Base-by-base conservation (phyloP, 495 filamentous ascomycete genomes). In the Neurospora tetraspora region DNA sequence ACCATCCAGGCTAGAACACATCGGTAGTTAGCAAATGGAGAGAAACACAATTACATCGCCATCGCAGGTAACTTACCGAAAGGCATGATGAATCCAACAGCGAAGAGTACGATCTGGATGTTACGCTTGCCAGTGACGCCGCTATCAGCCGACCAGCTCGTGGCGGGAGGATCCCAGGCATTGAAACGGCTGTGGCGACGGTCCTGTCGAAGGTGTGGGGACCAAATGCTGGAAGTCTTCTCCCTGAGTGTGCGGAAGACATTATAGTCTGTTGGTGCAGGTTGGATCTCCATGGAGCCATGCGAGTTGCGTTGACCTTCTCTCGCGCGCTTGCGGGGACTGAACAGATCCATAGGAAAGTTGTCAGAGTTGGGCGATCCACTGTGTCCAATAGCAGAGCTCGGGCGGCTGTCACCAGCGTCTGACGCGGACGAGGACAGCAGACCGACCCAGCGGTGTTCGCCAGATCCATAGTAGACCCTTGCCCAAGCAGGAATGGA, bases 81-180 rank as follows among this genome's bases (percentile, higher is more conserved):
- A 18, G 96, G 95, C 76, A 94, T 90, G 70, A 97, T 81, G 77
- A 98, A 98, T 8, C 96, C 96, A 70, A 94, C 27, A 71, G 91
- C 90, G 80, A 99, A 99, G n/a, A 94, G 82, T 76, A 96, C 82
- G 18, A 98, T 88, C 81, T 99, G 96, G 42, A 89, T 81, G 80
- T 95, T 95, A 71, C 93, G 85, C 65, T 88, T 88, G 47, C 89
- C 91, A 76, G 91, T 84, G 6, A 89, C 70, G 12, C 89, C 77
- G 27, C 87, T 84, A 74, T 89, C 81, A 73, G 86, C 82, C 27
- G 83, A 85, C 82, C 88, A 93, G 72, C 89, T 90, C 43, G 94
- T 78, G 9, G 89, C 91, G 4, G 92, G 92, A 20, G 92, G 88
- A 70, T 87, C 86, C 91, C 92, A 93, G 12, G 87, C 79, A 78